Evolutionary conservation across 2,329 filamentous ascomycete genomes (phyloP), one percentile per base, ranked within the genome.

Genomic region (Colletotrichum sp.): DNA sequence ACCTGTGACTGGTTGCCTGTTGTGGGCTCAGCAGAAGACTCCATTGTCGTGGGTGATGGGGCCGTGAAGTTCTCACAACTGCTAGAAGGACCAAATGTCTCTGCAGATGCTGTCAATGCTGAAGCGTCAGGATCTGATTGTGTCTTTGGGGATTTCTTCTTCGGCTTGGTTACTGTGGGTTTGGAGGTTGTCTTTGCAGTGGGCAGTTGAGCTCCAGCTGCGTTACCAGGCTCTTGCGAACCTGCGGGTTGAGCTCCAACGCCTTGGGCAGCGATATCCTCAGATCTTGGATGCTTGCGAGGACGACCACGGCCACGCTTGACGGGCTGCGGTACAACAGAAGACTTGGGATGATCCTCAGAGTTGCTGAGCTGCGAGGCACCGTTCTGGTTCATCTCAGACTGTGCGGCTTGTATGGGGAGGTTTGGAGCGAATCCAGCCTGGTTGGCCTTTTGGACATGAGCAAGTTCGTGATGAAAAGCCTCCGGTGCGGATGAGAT

Each of bases 281-380:
- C 59, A 3, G 49, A 64, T n/a, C 32, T 72, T 19, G 70, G 70
- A 9, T 76, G 9, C 59, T 76, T 76, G n/a, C 74, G 57, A 8
- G 74, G 74, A 30, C 74, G 70, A 29, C 74, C 74, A 25, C 74
- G 57, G 16, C 70, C 64, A 62, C 74, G 74, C 22, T 69, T 76
- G 57, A 69, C 30, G 16, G 73, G 73, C 63, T 68, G 52, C 9
- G 34, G 8, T 22, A 16, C 25, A 7, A 29, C 16, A 16, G 55
- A 29, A 59, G 55, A n/a, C n/a, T 11, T 22, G 7, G 12, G n/a
- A 52, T 52, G 22, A 22, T 52, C 4, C n/a, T 22, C n/a, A 12
- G 44, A 22, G n/a, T 52, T 22, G 44, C 44, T 22, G 44, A 19
- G 44, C n/a, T 52, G 44, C 44, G n/a, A 22, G n/a, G 44, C 6